A percentile compares a stretch with the other conserved stretches of the same genome.
Conservation (phyloP, 805 yeast species). For the Metschnikowia gelsemii region DNA sequence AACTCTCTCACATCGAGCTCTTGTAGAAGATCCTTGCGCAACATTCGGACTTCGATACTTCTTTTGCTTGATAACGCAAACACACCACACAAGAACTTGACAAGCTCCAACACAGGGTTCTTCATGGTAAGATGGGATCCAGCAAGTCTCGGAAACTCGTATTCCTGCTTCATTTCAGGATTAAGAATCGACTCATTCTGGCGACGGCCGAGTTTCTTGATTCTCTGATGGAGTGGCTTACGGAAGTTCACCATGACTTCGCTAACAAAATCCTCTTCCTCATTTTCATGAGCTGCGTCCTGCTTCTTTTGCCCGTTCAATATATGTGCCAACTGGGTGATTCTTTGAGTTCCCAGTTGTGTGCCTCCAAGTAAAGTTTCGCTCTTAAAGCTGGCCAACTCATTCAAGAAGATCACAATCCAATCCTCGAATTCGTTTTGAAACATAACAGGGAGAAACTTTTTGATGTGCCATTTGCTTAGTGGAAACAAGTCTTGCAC, state of each 20-base stretch:
- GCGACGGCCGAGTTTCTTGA: slow-evolving; percentile 60
- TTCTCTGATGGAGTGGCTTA: slow-evolving; percentile 62
- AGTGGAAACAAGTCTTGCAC: slow-evolving; percentile 48
- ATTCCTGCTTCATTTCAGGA: slow-evolving; percentile 61
- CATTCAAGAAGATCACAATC: slow-evolving; percentile 73
- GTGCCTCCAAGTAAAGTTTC: slow-evolving; percentile 38
- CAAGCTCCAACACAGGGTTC: slow-evolving; percentile 78
- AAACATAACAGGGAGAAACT: slow-evolving; percentile 69
- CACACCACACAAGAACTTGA: slow-evolving; percentile 72
- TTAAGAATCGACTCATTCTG: slow-evolving; percentile 74
- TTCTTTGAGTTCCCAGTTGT: slow-evolving; percentile 52
- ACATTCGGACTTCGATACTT: slow-evolving; percentile 66
- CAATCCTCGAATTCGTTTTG: slow-evolving; percentile 87
- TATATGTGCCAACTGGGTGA: slow-evolving; percentile 64
- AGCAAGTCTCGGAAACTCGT: slow-evolving; percentile 71
- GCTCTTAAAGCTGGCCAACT: slow-evolving; percentile 56
- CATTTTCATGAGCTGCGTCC: slow-evolving; percentile 34
- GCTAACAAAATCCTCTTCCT: slow-evolving; percentile 34
- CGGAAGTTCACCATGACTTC: slow-evolving; percentile 59
- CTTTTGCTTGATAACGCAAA: slow-evolving; percentile 64
- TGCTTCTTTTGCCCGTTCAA: slow-evolving; percentile 43
- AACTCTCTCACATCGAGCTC: slow-evolving; percentile 84
- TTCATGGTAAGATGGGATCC: slow-evolving; percentile 61
- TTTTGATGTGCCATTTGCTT: slow-evolving; percentile 75
- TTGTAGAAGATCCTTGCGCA: slow-evolving; percentile 71